Conservation (phyloP, 2,329 filamentous ascomycete genomes). For the Microdochium trichocladiopsis region DNA sequence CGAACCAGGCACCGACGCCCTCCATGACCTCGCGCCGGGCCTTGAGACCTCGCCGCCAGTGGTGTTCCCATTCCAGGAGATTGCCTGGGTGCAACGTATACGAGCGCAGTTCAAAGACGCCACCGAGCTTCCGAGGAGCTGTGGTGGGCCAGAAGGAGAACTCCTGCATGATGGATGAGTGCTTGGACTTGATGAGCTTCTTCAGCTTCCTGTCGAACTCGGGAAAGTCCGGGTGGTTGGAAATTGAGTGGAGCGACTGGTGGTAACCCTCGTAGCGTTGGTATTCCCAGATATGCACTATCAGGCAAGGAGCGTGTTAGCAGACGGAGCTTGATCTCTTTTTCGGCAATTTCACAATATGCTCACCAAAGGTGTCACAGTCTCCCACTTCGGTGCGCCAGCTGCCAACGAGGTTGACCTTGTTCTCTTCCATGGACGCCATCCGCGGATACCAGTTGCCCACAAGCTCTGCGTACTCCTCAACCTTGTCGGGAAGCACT, state of each 20-base stretch:
- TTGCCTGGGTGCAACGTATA: slow-evolving; percentile 96
- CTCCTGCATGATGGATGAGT: slow-evolving; percentile 94
- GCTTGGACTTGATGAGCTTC: slow-evolving; percentile 75
- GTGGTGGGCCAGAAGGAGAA: slow-evolving; percentile 99
- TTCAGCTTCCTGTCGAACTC: slow-evolving; percentile 82
- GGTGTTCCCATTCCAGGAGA: slow-evolving; percentile 95
- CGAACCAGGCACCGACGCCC: slow-evolving; percentile 96
- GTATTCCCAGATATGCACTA: slow-evolving; percentile 99
- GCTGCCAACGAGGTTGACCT: slow-evolving; percentile 92
- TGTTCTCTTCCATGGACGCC: slow-evolving; percentile 78
- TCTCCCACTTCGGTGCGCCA: slow-evolving; percentile 98
- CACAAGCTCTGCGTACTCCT: slow-evolving; percentile 87
- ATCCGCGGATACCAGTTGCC: slow-evolving; percentile 89
- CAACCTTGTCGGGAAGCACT: slow-evolving; percentile 90
- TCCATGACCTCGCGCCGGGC: slow-evolving; percentile 97
- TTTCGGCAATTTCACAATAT: neutral
- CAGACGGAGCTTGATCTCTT: neutral
- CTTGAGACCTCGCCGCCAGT: slow-evolving; percentile 89
- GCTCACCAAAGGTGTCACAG: slow-evolving; percentile 87
- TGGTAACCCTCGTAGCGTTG: slow-evolving; percentile 96
- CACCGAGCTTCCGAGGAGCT: slow-evolving; percentile 79
- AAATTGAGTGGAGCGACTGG: slow-evolving; percentile 79
- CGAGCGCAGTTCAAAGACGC: slow-evolving; percentile 90
- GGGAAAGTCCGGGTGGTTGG: slow-evolving; percentile 73
- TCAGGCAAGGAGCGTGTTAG: neutral